phyloP scores from a whole-genome alignment of 805 yeast species.

The Yarrowia alimentaria region DNA sequence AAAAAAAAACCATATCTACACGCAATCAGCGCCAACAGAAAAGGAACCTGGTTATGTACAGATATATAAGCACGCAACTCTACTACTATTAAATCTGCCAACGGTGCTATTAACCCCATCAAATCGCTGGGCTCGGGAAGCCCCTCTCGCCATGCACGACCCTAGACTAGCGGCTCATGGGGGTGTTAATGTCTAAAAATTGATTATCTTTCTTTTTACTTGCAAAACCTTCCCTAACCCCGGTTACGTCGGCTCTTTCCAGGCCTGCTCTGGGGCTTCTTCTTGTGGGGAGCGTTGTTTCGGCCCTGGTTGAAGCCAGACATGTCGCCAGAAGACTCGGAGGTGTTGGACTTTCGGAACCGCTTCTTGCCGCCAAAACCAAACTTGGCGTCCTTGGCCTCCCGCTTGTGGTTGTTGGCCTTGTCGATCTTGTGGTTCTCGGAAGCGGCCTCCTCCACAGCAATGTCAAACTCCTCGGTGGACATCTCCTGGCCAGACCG shows the following conservation, averaged over 20 bases:
- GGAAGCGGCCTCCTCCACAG: conserved; percentile 86
- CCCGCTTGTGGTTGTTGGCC: conserved; percentile 63
- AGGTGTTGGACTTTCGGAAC: conserved; percentile 68
- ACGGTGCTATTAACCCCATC: no score
- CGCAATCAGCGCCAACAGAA: no score
- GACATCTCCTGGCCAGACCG: conserved; percentile 72
- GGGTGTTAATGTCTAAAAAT: no score
- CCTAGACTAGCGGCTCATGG: no score
- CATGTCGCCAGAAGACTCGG: conserved; percentile 67
- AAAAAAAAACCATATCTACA: no score
- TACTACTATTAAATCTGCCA: no score
- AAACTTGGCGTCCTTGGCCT: conserved; percentile 68
- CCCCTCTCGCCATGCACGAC: no score
- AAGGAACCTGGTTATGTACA: no score
- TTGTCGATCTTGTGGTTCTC: conserved; percentile 50
- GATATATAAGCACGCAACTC: no score
- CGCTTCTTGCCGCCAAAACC: conserved; percentile 81
- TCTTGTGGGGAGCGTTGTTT: conserved; percentile 47
- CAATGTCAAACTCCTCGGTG: conserved; percentile 80
- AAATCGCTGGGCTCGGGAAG: no score
- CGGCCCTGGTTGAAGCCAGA: conserved; percentile 54
- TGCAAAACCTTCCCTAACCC: no score
- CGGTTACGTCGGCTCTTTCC: conserved; percentile 18
- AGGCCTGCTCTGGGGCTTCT: conserved; percentile 6
- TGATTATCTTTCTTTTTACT: no score